Base-by-base conservation (phyloP, 1,284 basidiomycete genomes). In the Amylostereum chailletii region DNA sequence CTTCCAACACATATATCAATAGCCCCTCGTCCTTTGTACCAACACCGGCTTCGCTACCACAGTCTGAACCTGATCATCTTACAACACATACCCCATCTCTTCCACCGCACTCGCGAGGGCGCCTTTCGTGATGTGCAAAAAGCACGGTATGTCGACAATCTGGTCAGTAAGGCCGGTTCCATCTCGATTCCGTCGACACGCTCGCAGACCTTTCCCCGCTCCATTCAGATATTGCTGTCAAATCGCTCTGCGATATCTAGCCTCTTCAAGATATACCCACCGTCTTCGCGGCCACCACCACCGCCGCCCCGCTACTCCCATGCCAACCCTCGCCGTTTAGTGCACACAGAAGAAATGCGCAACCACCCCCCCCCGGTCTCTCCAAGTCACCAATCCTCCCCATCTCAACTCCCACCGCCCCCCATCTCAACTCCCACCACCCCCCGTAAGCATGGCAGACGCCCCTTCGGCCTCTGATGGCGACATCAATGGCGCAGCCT, bases 1-100 rank as follows among this genome's bases (percentile, higher is more conserved):
- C 74, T 46, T 65, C 74, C 33, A 57, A 69, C 53, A 55, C 69
- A 42, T 76, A 74, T 68, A 69, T 79, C 54, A 71, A 77, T 69
- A 83, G 83, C 57, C 83, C 83, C n/a, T 62, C 74, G 42, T 71
- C 75, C 37, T 73, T 74, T 65, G 68, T 77, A 65, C 62, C 73
- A 60, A 56, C 68, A 74, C 32, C 34, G 50, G 19, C 19, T 3
- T 32, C 71, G 72, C 11, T 69, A 46, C 63, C 60, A 45, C 59
- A 36, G 54, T 65, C 62, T 60, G 68, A 74, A 49, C 51, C 64
- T 56, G 68, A 74, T 54, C 67, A 62, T 40, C 57, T 62, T 51
- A 65, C 59, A 53, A 69, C 19, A 54, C 45, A 36, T 36, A 58
- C 55, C 53, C 58, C 53, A 30, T 58, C 56, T 59, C 60, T 55